phyloP scores from a whole-genome alignment of 2,329 filamentous ascomycete species.

The Fusarium citri region DNA sequence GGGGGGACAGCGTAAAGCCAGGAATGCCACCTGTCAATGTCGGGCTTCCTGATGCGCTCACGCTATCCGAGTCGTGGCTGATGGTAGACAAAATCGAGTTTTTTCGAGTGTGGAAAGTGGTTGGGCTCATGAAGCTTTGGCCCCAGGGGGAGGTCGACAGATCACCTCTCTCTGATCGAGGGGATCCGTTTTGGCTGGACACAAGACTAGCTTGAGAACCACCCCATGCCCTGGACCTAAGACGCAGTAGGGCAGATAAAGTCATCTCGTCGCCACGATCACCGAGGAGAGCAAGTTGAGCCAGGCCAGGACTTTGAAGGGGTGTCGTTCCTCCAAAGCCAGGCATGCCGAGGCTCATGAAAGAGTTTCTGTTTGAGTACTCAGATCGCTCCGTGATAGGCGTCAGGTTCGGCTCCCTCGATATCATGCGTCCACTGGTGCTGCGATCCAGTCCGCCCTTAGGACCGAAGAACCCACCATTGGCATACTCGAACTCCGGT shows the following conservation, averaged over 20 bases:
- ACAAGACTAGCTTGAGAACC: slow-evolving; percentile 80
- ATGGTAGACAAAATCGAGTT: slow-evolving; percentile 63
- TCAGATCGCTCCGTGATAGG: slow-evolving; percentile 97
- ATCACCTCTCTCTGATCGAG: slow-evolving; percentile 62
- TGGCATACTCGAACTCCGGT: slow-evolving; percentile 70
- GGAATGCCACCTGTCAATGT: slow-evolving; percentile 60
- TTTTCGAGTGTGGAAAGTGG: slow-evolving; percentile 57
- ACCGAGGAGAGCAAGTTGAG: slow-evolving; percentile 77
- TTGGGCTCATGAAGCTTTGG: slow-evolving; percentile 37
- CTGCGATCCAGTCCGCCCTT: slow-evolving; percentile 74
- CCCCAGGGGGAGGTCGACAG: slow-evolving; percentile 58
- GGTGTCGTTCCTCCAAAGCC: slow-evolving; percentile 57
- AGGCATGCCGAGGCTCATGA: slow-evolving; percentile 74
- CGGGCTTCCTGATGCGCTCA: slow-evolving; percentile 62
- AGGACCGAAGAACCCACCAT: slow-evolving; percentile 90
- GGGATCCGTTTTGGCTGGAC: slow-evolving; percentile 64
- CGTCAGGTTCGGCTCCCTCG: slow-evolving; percentile 90
- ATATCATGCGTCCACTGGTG: slow-evolving; percentile 78
- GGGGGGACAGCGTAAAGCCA: slow-evolving; percentile 44
- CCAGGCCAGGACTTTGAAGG: slow-evolving; percentile 77
- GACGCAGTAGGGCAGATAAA: slow-evolving; percentile 75
- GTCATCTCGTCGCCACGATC: slow-evolving; percentile 74
- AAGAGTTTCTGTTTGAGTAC: slow-evolving; percentile 93
- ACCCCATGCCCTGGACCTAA: slow-evolving; percentile 82
- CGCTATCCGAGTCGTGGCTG: slow-evolving; percentile 61